Evolutionary conservation across 2,329 filamentous ascomycete genomes (phyloP).

Genomic region (Penicillium sp.): DNA sequence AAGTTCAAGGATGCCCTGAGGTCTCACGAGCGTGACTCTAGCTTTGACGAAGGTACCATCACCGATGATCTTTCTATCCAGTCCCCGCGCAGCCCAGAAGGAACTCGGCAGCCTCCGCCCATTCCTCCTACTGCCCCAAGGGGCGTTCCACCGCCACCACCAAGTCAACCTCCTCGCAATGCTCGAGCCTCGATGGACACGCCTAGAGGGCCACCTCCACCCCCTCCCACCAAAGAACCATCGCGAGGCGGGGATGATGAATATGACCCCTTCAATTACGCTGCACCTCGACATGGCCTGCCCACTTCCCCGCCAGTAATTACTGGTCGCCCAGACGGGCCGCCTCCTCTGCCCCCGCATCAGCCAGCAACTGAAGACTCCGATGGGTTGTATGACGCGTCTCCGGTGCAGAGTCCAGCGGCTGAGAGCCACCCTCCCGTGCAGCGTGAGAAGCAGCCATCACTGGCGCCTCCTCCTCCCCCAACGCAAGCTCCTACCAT

Average conservation of each 20-base stretch:
- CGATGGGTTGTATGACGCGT: slow-evolving; percentile 49
- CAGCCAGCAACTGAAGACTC: slow-evolving; percentile 35
- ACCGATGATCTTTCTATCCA: slow-evolving; percentile 55
- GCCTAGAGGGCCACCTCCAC: slow-evolving; percentile 36
- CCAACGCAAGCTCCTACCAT: slow-evolving; percentile 32
- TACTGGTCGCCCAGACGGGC: slow-evolving; percentile 24
- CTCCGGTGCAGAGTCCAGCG: slow-evolving; percentile 39
- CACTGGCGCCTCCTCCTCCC: slow-evolving; percentile 50
- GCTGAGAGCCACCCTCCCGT: slow-evolving; percentile 31
- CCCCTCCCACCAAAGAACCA: slow-evolving; percentile 48
- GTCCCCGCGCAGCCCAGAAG: slow-evolving; percentile 43
- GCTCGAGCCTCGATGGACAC: slow-evolving; percentile 38
- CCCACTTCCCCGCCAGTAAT: slow-evolving; percentile 22
- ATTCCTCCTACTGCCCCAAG: slow-evolving; percentile 58
- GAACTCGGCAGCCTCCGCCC: slow-evolving; percentile 48
- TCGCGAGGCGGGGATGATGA: slow-evolving; percentile 50
- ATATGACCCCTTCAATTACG: slow-evolving; percentile 54
- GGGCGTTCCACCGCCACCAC: slow-evolving; percentile 63
- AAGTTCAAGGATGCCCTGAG: slow-evolving; percentile 92
- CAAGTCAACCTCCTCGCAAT: slow-evolving; percentile 55
- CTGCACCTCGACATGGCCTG: slow-evolving; percentile 35
- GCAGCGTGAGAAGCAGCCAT: slow-evolving; percentile 41
- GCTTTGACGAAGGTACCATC: slow-evolving; percentile 64
- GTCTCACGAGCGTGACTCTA: slow-evolving; percentile 72
- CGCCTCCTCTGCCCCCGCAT: slow-evolving; percentile 15